These are phyloP conservation scores for Melastoma candidum DNA, from an alignment of 441 rosid genomes.

Conservation along the genomic window DNA sequence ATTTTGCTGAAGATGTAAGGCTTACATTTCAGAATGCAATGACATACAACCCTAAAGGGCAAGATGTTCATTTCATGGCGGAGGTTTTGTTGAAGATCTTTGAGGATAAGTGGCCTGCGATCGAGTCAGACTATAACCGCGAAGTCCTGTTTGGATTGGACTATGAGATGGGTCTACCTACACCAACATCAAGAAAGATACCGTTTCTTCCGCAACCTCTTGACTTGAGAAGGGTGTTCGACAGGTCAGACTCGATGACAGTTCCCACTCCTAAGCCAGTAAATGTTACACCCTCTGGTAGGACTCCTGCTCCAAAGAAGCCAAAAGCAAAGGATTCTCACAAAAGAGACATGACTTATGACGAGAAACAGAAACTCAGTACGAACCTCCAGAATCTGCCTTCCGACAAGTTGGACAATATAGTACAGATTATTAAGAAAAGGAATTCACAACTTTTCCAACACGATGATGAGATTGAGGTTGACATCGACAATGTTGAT, in stretches of 20 bases:
- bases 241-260: slow-evolving; percentile 63
- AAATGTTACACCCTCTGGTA: slow-evolving; percentile 60
- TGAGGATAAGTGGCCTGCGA: slow-evolving; percentile 78
- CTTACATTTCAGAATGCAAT: slow-evolving; percentile 91
- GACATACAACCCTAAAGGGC: slow-evolving; percentile 91
- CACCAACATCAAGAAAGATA: slow-evolving; percentile 53
- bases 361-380: slow-evolving; percentile 96
- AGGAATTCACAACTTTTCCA: slow-evolving; percentile 72
- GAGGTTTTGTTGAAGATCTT: slow-evolving; percentile 53
- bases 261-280: slow-evolving; percentile 32
- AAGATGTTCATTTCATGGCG: slow-evolving; percentile 95
- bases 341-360: slow-evolving; percentile 97
- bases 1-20: slow-evolving; percentile 97
- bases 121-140: slow-evolving; percentile 72
- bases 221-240: slow-evolving; percentile 67
- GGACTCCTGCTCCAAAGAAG: slow-evolving; percentile 86
- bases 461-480: slow-evolving; percentile 92
- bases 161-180: slow-evolving; percentile 49
- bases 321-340: slow-evolving; percentile 97
- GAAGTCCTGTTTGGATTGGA: slow-evolving; percentile 47
- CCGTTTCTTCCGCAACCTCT: slow-evolving; percentile 59
- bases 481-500: slow-evolving; percentile 97
- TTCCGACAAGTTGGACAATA: slow-evolving; percentile 81
- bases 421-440: slow-evolving; percentile 85
- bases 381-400: slow-evolving; percentile 83